Percentiles rank a stretch among this genome's conserved stretches.
These are phyloP conservation scores for Phialocephala sp. DNA, from an alignment of 2,329 filamentous ascomycete species.

Conservation along the genomic window DNA sequence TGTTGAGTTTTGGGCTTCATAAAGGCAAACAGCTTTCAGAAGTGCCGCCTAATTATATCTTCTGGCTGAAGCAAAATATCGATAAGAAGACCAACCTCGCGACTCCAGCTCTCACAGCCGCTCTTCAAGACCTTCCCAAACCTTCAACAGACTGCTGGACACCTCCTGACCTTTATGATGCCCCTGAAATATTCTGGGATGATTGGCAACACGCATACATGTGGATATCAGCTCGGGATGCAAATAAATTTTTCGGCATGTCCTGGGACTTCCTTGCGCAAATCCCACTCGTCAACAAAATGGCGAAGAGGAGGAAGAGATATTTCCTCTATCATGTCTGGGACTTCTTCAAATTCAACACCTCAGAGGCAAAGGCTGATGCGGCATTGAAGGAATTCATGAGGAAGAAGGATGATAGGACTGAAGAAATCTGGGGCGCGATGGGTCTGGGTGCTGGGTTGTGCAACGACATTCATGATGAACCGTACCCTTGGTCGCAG, in stretches of 20 bases:
- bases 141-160: background rate
- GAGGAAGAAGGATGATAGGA: background rate
- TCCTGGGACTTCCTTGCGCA: background rate
- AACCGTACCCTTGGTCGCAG: too few species aligned
- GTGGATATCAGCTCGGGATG: background rate
- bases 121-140: background rate
- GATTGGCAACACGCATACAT: background rate
- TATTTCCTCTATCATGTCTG: background rate
- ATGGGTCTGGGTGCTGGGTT: background rate
- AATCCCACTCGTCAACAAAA: background rate
- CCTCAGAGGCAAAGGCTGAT: background rate
- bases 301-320: background rate
- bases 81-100: background rate
- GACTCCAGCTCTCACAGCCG: background rate
- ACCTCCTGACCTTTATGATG: background rate
- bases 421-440: background rate
- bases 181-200: background rate
- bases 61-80: background rate
- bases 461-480: background rate
- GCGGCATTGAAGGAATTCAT: background rate
- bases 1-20: background rate
- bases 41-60: background rate
- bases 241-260: background rate
- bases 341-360: background rate
- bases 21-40: background rate